Conservation (phyloP, 176 grass and related monocot species). For the Musa schizocarpa region DNA sequence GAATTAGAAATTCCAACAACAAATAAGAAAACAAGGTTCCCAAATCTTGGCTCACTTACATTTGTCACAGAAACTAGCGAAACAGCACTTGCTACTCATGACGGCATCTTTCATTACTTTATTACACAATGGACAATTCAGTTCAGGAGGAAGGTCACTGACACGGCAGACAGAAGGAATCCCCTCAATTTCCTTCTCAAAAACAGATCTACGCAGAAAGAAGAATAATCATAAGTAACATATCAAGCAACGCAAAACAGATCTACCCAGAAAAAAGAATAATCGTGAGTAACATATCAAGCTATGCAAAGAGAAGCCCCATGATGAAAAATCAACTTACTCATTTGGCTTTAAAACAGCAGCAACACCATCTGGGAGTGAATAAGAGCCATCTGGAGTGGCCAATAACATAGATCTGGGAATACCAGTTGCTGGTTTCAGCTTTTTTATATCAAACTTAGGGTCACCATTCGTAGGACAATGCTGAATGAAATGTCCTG, state of each 20-base stretch:
- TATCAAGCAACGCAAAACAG: conserved; percentile 1
- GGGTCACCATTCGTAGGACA: conserved; percentile 48
- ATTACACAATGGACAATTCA: conserved; percentile 6
- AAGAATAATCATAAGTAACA: background rate
- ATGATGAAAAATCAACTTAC: conserved; percentile 1
- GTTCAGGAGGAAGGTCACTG: conserved; percentile 36
- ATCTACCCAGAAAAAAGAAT: background rate
- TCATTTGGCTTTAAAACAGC: conserved; percentile 24
- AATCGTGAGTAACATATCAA: background rate
- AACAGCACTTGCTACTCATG: conserved; percentile 18
- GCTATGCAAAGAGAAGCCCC: background rate
- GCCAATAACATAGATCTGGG: conserved; percentile 27
- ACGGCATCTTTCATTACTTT: conserved; percentile 16
- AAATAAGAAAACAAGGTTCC: too few species aligned
- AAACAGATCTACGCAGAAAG: conserved; percentile 11
- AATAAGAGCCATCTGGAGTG: conserved; percentile 28
- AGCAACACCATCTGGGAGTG: conserved; percentile 10
- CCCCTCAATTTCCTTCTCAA: conserved; percentile 19
- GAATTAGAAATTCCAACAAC: too few species aligned
- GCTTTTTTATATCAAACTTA: conserved; percentile 34
- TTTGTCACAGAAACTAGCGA: conserved; percentile 66
- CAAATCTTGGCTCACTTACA: conserved; percentile 27
- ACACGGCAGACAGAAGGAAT: conserved; percentile 12
- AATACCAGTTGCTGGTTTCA: conserved; percentile 22
- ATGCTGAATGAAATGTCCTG: conserved; percentile 65